Evolutionary conservation across 2,329 filamentous ascomycete species (phyloP), one percentile per base, ranked within the genome.

Genomic region (Ophiocordyceps camponoti-rufipedis): DNA sequence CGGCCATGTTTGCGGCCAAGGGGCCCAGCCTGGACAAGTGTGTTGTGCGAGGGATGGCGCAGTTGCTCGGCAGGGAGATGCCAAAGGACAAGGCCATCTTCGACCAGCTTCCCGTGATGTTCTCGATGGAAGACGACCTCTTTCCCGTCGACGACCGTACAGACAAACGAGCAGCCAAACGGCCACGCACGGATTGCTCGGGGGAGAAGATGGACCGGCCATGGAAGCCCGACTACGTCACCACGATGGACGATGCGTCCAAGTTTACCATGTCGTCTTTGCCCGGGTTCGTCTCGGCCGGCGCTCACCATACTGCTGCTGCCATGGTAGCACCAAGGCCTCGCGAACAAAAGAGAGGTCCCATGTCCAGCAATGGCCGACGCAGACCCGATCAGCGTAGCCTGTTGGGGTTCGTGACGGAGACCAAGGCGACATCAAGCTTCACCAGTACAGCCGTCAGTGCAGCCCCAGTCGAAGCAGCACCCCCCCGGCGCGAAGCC

Each of bases 11-110:
- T 73, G 49, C 71, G 32, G 68, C 71, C 28, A 73, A 74, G 52
- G 88, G 87, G 0, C 85, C 88, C 1, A 76, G 75, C 0, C 74
- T 94, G 43, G 70, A 79, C 33, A 69, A 74, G 32, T 64, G 67
- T 1, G 68, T 78, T 1, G 68, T 91, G 11, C 68, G 72, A 38
- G 74, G 76, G 29, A 73, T 91, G 8, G 81, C 82, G 5, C 76
- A 71, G 43, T 89, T 94, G 16, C 65, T 95, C 5, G 63, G 72
- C 7, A 72, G 85, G 47, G 59, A 68, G 1, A 70, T 75, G 33
- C 82, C 84, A 10, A 61, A 69, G 1, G 64, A 74, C 44, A 61
- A 69, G 43, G 59, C 64, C 29, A 70, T 86, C 42, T 70, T 71
- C 44, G 67, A 70, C 44, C 60, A 60, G 6, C 62, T 78, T 39